Evolutionary conservation across 768 basidiomycete species (phyloP).

Genomic region (Boletus pseudo-olivaceus): DNA sequence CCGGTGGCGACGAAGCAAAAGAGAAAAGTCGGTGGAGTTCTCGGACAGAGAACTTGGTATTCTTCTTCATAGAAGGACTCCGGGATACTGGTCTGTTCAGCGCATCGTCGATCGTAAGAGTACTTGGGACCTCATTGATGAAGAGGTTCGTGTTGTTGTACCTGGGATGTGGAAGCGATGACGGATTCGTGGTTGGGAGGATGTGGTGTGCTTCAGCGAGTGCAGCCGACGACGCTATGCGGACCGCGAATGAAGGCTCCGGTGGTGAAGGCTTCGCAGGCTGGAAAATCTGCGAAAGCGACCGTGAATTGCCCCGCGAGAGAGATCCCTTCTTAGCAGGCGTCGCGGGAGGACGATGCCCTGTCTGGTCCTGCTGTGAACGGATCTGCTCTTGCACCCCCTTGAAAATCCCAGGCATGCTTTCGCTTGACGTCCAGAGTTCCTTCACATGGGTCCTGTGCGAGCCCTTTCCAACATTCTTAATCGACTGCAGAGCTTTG

Average conservation of each 20-base stretch:
- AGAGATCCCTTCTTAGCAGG: slow-evolving; percentile 26
- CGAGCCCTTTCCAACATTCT: slow-evolving; percentile 37
- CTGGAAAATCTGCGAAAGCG: slow-evolving; percentile 30
- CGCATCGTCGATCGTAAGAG: slow-evolving; percentile 9
- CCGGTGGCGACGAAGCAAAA: slow-evolving; percentile 23
- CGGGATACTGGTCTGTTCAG: slow-evolving; percentile 32
- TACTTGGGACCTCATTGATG: slow-evolving; percentile 12
- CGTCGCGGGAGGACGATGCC: slow-evolving; percentile 10
- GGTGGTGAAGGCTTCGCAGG: slow-evolving; percentile 27
- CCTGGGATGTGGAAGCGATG: slow-evolving; percentile 6
- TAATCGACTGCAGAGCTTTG: slow-evolving; percentile 45
- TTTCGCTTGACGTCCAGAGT: slow-evolving; percentile 30
- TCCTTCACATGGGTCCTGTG: slow-evolving; percentile 41
- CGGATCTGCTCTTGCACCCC: slow-evolving; percentile 25
- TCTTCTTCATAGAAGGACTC: slow-evolving; percentile 31
- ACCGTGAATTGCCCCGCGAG: slow-evolving; percentile 28
- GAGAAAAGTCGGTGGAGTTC: slow-evolving; percentile 35
- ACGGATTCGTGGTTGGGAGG: slow-evolving; percentile 3
- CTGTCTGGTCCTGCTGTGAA: slow-evolving; percentile 12
- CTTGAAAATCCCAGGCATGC: slow-evolving; percentile 25
- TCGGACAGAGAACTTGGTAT: slow-evolving; percentile 32
- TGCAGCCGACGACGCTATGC: slow-evolving; percentile 20
- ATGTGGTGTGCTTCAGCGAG: slow-evolving; percentile 16
- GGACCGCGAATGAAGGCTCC: slow-evolving; percentile 22
- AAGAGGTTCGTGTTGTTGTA: slow-evolving; percentile 28